Conservation (phyloP, 768 basidiomycete genomes). For the Suillus weaverae region DNA sequence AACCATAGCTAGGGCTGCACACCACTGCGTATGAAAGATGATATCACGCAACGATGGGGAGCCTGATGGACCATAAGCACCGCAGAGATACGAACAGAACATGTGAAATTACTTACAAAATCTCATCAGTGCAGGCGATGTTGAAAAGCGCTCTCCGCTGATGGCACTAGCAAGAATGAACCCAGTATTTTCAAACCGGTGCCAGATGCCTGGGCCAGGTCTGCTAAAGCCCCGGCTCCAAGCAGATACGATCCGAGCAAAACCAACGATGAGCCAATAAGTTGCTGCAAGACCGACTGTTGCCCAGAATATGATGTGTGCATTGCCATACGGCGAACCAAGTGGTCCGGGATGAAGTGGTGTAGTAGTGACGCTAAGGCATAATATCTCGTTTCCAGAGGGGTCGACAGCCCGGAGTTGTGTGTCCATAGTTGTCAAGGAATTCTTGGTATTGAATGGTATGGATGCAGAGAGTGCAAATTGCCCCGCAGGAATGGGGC, state of each 20-base stretch:
- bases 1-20: slow-evolving; percentile 84
- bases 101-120: slow-evolving; percentile 62
- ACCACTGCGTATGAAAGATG: slow-evolving; percentile 93
- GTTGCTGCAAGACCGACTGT: slow-evolving; percentile 72
- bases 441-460: slow-evolving; percentile 61
- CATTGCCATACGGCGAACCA: slow-evolving; percentile 62
- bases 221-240: slow-evolving; percentile 71
- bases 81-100: slow-evolving; percentile 13
- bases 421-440: slow-evolving; percentile 82
- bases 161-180: slow-evolving; percentile 91
- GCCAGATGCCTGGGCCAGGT: slow-evolving; percentile 62
- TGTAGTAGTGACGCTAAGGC: slow-evolving; percentile 76
- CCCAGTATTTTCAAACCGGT: slow-evolving; percentile 77
- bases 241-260: slow-evolving; percentile 80
- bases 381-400: slow-evolving; percentile 76
- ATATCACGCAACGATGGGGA: slow-evolving; percentile 93
- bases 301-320: slow-evolving; percentile 68
- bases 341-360: slow-evolving; percentile 63
- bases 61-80: slow-evolving; percentile 44
- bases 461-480: slow-evolving; percentile 81
- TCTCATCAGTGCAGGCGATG: slow-evolving; percentile 82
- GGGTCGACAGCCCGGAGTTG: slow-evolving; percentile 89
- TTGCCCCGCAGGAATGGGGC: slow-evolving; percentile 76
- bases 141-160: slow-evolving; percentile 85
- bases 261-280: slow-evolving; percentile 82